phyloP scores from a whole-genome alignment of 164 flowering plant species.

The Amborella trichopoda region DNA sequence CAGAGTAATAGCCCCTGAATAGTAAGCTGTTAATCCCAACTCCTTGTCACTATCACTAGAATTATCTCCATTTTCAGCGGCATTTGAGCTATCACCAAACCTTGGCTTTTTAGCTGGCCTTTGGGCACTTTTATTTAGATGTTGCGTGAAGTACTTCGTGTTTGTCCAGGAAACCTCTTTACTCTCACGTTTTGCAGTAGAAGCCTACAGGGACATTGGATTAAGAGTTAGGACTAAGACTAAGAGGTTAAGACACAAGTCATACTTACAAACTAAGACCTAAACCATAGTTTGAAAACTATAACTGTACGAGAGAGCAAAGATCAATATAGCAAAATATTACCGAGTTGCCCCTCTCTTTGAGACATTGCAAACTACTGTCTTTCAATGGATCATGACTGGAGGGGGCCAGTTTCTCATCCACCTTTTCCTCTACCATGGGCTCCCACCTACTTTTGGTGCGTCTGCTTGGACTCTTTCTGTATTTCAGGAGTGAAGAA shows the following conservation, averaged over 20 bases:
- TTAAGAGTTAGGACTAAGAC: background rate
- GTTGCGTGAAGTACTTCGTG: conserved; percentile 25
- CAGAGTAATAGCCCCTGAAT: conserved; percentile 53
- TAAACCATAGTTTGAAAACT: too few species aligned
- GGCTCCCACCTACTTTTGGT: conserved; percentile 98
- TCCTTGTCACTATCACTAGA: conserved; percentile 96
- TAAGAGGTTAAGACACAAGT: too few species aligned
- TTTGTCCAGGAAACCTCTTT: conserved; percentile 24
- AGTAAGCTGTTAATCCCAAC: conserved; percentile 55
- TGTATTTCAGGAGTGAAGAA: conserved; percentile 37
- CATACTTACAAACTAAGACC: too few species aligned
- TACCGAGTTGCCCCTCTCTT: conserved; percentile 25
- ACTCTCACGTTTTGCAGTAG: conserved; percentile 30
- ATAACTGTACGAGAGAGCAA: too few species aligned
- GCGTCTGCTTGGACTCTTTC: conserved; percentile 70
- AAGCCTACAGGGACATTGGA: conserved; percentile 29
- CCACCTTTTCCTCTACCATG: conserved; percentile 50
- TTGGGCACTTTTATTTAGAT: conserved; percentile 30
- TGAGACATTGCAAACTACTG: conserved; percentile 31
- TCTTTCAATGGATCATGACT: conserved; percentile 28
- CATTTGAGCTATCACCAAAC: conserved; percentile 27
- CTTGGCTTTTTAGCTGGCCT: conserved; percentile 71
- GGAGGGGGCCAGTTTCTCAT: conserved; percentile 26
- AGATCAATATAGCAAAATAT: too few species aligned
- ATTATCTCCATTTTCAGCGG: conserved; percentile 47